A percentile compares a stretch with the other conserved stretches of the same genome.
These are phyloP conservation scores for Lophium mytilinum DNA, from an alignment of 495 filamentous ascomycete genomes.

Conservation along the genomic window DNA sequence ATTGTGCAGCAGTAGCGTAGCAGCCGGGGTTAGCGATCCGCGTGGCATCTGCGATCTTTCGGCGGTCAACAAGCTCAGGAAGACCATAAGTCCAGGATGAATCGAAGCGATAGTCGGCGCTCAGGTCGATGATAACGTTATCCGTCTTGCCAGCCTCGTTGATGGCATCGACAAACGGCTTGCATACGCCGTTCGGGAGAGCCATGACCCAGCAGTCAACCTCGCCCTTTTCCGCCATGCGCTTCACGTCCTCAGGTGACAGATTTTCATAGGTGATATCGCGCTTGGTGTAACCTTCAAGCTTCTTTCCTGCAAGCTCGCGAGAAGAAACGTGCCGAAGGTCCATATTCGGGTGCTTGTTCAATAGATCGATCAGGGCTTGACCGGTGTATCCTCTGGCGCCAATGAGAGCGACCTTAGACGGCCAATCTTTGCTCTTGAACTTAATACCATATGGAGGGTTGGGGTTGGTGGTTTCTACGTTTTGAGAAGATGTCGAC, in stretches of 20 bases:
- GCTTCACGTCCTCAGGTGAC: constrained; percentile 76
- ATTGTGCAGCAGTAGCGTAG: constrained; percentile 93
- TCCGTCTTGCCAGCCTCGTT: constrained; percentile 62
- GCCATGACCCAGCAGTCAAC: constrained; percentile 99
- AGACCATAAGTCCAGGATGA: constrained; percentile 89
- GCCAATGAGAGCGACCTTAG: constrained; percentile 85
- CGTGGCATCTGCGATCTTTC: constrained; percentile 70
- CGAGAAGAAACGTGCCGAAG: constrained; percentile 90
- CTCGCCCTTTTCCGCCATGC: constrained; percentile 83
- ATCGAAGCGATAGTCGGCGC: constrained; percentile 93
- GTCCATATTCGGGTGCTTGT: constrained; percentile 89
- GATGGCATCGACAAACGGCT: constrained; percentile 90
- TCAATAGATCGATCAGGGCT: constrained; percentile 82
- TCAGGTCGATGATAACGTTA: constrained; percentile 85
- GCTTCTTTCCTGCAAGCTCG: constrained; percentile 81
- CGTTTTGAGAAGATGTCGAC: constrained; percentile 30
- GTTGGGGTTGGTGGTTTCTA: constrained; percentile 79
- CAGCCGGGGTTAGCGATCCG: constrained; percentile 93
- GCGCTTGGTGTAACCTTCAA: constrained; percentile 88
- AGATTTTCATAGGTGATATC: constrained; percentile 92
- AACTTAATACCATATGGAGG: constrained; percentile 94
- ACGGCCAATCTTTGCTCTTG: constrained; percentile 69
- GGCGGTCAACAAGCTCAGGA: constrained; percentile 74
- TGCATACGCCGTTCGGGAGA: constrained; percentile 92
- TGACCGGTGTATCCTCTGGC: constrained; percentile 95